Conservation (phyloP, 1,284 basidiomycete genomes). For the Melampsora larici-populina region DNA sequence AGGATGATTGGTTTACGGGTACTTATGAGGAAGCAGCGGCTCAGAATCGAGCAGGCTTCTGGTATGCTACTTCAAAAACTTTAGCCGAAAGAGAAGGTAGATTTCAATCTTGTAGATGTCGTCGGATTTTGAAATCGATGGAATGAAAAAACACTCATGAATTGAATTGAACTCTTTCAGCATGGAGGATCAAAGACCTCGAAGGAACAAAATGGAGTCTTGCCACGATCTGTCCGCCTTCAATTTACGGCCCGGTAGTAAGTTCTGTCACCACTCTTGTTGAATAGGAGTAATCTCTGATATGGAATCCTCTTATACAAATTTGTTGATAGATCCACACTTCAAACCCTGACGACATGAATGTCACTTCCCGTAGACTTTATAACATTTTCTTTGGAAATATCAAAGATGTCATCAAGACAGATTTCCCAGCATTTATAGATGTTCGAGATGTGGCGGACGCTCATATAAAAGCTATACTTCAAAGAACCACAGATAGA, state of each 20-base stretch:
- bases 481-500: conserved; percentile 5
- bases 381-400: conserved; percentile 15
- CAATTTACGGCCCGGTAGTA: conserved; percentile 53
- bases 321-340: conserved; percentile 4
- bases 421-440: conserved; percentile 13
- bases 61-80: conserved; percentile 20
- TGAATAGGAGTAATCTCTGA: no score
- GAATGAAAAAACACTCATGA: no score
- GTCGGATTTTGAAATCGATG: no score
- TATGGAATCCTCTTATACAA: background rate
- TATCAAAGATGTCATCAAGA: conserved; percentile 6
- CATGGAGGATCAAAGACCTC: conserved; percentile 56
- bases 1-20: conserved; percentile 66
- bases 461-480: conserved; percentile 15
- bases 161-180: background rate
- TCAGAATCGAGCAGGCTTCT: background rate
- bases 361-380: conserved; percentile 16
- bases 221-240: conserved; percentile 60
- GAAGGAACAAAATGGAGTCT: conserved; percentile 62
- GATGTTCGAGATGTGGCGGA: conserved; percentile 27
- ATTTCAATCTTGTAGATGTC: conserved; percentile 45
- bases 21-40: conserved; percentile 56
- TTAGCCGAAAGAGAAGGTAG: conserved; percentile 60
- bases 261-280: background rate
- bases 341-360: background rate